A percentile compares a stretch with the other conserved stretches of the same genome.
Conservation (phyloP, 2,329 filamentous ascomycete species). For the Cordyceps cicadae region DNA sequence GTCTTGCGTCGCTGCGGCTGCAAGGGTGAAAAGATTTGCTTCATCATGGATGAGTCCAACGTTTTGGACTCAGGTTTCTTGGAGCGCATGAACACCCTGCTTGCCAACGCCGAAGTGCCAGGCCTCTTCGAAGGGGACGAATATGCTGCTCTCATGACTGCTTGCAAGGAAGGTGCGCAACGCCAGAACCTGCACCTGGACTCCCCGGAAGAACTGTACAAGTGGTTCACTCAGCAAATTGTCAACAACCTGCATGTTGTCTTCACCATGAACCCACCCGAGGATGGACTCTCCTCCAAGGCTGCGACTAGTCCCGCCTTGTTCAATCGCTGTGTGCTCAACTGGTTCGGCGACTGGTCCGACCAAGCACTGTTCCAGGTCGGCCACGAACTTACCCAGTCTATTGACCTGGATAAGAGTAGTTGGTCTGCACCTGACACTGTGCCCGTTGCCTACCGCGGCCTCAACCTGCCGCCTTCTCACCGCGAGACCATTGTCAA, state of each 20-base stretch:
- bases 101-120: constrained; percentile 98
- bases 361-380: constrained; percentile 98
- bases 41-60: constrained; percentile 99
- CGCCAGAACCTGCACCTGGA: constrained; percentile 90
- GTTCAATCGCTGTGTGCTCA: constrained; percentile 99
- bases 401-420: constrained; percentile 85
- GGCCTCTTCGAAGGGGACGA: constrained; percentile 99
- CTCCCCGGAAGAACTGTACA: constrained; percentile 98
- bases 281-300: constrained; percentile 89
- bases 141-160: constrained; percentile 96
- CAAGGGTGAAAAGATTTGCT: constrained; percentile 99
- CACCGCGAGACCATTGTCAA: constrained; percentile 93
- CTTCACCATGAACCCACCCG: constrained; percentile 99
- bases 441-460: constrained; percentile 86
- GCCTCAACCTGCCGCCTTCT: constrained; percentile 72
- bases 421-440: constrained; percentile 82
- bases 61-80: constrained; percentile 97
- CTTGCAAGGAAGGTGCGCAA: constrained; percentile 96
- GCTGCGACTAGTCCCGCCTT: constrained; percentile 94
- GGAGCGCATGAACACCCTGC: constrained; percentile 96
- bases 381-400: constrained; percentile 87
- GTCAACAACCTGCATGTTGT: constrained; percentile 98
- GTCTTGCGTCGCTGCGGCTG: constrained; percentile 90
- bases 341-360: constrained; percentile 99
- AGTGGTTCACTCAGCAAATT: constrained; percentile 99